Evolutionary conservation across 208 protist species (phyloP), one percentile per base, ranked within the genome.

Genomic region (Leishmania mexicana): DNA sequence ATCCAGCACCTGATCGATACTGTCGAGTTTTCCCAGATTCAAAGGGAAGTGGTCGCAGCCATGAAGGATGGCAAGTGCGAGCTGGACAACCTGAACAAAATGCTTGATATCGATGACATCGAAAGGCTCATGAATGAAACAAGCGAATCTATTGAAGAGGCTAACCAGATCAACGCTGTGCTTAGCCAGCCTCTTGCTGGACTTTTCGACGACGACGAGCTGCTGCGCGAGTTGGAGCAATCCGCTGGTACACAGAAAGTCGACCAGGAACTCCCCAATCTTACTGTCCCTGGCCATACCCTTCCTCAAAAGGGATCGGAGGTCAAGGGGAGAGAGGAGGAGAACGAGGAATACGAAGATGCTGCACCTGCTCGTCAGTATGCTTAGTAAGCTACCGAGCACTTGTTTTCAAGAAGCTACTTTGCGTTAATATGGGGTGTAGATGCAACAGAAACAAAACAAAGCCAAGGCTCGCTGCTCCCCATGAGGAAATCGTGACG

Each of bases 101-200:
- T 96, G 85, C 88, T 96, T n/a, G 93, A 96, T 57, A 87, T 96
- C 60, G 93, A 96, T 72, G 94, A 97, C 72, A 88, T 97, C 67
- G 84, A 93, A 74, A 88, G 89, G 42, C 87, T 96, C 21, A 96
- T 97, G 93, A 83, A 92, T 71, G 87, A 90, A 78, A 91, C 92
- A 24, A 88, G 79, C 31, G 93, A 97, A 75, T 92, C 92, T 35
- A 80, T 97, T 35, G 92, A 92, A 62, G 87, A 95, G 70, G 90
- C 94, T 6, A 79, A 90, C 71, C 83, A 88, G 73, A 96, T 96
- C 71, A 88, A 96, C 71, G 84, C 82, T 67, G 70, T 96, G 47
- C 81, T 96, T 7, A 92, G 81, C 58, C 84, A 92, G 74, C 90
- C 88, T 15, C 67, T 96, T 57, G 79, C 62, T 1, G 80, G 83